A percentile compares a stretch with the other conserved stretches of the same genome.
Evolutionary conservation across 2,329 filamentous ascomycete genomes (phyloP).

Genomic region (Didymellaceae sp.): DNA sequence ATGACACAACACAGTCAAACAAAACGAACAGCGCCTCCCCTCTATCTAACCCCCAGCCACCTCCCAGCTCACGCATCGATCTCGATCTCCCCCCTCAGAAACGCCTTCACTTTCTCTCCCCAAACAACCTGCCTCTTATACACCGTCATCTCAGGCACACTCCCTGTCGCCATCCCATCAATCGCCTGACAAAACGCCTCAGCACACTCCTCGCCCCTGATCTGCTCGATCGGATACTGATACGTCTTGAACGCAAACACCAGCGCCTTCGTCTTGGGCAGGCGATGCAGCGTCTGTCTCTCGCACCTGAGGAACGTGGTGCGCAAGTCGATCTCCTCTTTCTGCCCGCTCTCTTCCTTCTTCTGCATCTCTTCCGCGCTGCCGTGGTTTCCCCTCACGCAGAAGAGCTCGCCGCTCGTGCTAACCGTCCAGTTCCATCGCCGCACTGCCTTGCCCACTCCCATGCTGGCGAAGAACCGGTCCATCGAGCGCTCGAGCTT

Average conservation of each 20-base stretch:
- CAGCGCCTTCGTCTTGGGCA: conserved; percentile 61
- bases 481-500: conserved; percentile 68
- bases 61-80: conserved; percentile 8
- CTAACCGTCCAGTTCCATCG: conserved; percentile 62
- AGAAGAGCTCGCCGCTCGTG: conserved; percentile 51
- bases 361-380: conserved; percentile 48
- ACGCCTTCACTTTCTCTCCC: conserved; percentile 62
- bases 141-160: conserved; percentile 62
- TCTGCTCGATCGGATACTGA: conserved; percentile 60
- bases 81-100: conserved; percentile 48
- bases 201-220: conserved; percentile 64
- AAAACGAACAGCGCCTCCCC: not conserved
- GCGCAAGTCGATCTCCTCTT: conserved; percentile 49
- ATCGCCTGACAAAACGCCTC: conserved; percentile 63
- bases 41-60: not conserved
- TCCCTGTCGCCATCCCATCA: conserved; percentile 64
- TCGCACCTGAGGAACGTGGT: conserved; percentile 61
- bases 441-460: conserved; percentile 62
- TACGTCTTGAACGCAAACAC: conserved; percentile 71
- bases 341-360: not conserved
- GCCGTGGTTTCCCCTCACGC: conserved; percentile 51
- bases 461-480: conserved; percentile 63
- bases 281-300: conserved; percentile 66
- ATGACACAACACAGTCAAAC: not conserved
- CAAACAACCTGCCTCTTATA: conserved; percentile 66